Evolutionary conservation across 768 basidiomycete species (phyloP), one percentile per base, ranked within the genome.

Genomic region (Cystobasidium ongulense): DNA sequence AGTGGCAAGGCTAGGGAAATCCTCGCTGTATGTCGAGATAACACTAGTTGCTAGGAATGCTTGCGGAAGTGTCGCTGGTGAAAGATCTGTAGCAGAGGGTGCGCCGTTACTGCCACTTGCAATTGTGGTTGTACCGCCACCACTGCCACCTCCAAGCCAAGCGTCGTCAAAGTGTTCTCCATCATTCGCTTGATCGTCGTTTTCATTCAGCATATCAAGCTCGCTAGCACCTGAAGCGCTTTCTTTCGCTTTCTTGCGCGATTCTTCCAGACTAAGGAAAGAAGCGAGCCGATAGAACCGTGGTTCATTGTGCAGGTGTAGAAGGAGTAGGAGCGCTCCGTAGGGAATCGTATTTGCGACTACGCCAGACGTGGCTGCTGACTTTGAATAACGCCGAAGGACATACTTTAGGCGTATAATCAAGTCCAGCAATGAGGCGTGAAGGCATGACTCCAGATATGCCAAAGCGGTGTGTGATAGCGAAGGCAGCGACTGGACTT

Each of bases 211-310:
- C 68, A 71, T 54, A 36, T 71, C 66, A 13, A 68, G 39, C 23
- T 50, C 66, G 46, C 66, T 53, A 29, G 46, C 33, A 18, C 66
- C 66, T 46, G 38, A 52, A 17, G 33, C 54, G 8, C 50, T 29
- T 38, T 57, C 68, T 59, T 71, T 71, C n/a, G 68, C 68, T 54
- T 71, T 71, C 35, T 71, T 71, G 31, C 68, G 52, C 2, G 50
- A 11, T 59, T 59, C 53, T 35, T 71, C 68, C 36, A 52, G 38
- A 36, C 53, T 43, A 7, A 71, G 54, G 53, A 54, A 71, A 27
- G 52, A 54, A 1, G 52, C 31, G 1, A 71, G 33, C n/a, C 68
- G 68, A 35, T 71, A 71, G 65, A 67, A 67, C 8, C 65, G 65
- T n/a, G 65, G 65, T 50, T 46, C 27, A 29, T 67, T 52, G 43